Percentiles rank a stretch among this genome's conserved stretches.
phyloP scores from a whole-genome alignment of 202 grass and related monocot species.

The Alloteropsis angusta region DNA sequence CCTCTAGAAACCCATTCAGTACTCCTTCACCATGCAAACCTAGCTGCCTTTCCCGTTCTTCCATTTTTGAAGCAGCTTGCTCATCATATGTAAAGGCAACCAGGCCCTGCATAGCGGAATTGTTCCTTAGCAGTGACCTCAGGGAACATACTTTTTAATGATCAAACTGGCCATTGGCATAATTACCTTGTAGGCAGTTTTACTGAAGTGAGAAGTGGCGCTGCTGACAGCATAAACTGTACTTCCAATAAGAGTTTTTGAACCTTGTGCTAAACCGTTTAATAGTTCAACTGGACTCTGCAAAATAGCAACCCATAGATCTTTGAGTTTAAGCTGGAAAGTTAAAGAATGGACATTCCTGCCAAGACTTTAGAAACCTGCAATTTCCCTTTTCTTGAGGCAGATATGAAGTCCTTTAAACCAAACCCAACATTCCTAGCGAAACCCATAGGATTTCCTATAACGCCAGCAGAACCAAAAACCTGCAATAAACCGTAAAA shows the following conservation, averaged over 20 bases:
- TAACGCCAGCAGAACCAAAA: conserved; percentile 91
- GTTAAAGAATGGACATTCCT: conserved; percentile 18
- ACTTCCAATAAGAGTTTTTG: conserved; percentile 72
- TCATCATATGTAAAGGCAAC: conserved; percentile 93
- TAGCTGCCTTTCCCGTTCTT: conserved; percentile 61
- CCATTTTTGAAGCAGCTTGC: conserved; percentile 56
- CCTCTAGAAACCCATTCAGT: conserved; percentile 87
- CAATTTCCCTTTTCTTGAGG: conserved; percentile 73
- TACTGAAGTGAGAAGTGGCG: conserved; percentile 50
- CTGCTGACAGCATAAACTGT: conserved; percentile 56
- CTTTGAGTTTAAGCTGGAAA: conserved; percentile 20
- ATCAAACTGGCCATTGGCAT: conserved; percentile 8
- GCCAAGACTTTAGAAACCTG: conserved; percentile 45
- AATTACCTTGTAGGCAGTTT: conserved; percentile 57
- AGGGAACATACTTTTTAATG: conserved; percentile 19
- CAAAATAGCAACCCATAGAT: conserved; percentile 12
- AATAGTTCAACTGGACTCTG: conserved; percentile 66
- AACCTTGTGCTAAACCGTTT: conserved; percentile 81
- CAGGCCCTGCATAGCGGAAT: conserved; percentile 60
- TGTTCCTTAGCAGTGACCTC: conserved; percentile 2
- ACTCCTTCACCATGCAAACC: conserved; percentile 88
- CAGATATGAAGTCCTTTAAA: conserved; percentile 84
- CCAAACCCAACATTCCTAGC: conserved; percentile 97
- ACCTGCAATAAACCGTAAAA: conserved; percentile 44
- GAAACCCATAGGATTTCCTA: conserved; percentile 98